Percentiles rank a stretch among this genome's conserved stretches.
Conservation (phyloP, 2,329 filamentous ascomycete genomes). For the Aureobasidium sp. region DNA sequence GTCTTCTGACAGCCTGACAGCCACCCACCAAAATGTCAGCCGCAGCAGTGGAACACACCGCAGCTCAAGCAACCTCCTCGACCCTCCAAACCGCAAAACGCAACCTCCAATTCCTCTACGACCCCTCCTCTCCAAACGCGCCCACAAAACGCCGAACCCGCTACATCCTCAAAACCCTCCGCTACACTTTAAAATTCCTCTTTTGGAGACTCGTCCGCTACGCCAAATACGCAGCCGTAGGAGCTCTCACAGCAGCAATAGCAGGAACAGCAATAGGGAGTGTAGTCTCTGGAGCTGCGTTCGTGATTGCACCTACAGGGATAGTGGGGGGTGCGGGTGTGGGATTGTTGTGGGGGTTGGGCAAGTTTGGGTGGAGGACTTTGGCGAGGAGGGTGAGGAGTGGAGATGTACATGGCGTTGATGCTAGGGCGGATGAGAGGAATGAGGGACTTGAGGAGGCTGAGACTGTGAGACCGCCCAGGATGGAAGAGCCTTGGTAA, state of each 20-base stretch:
- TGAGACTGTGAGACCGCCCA: slow-evolving; percentile 25
- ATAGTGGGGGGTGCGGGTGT: slow-evolving; percentile 41
- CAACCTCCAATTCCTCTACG: slow-evolving; percentile 40
- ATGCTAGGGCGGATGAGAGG: slow-evolving; percentile 42
- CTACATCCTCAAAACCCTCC: slow-evolving; percentile 40
- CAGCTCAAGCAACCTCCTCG: neutral
- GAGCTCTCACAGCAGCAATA: slow-evolving; percentile 43
- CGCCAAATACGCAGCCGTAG: slow-evolving; percentile 49
- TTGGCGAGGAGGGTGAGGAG: slow-evolving; percentile 46
- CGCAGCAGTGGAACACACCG: neutral
- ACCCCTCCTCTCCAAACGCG: slow-evolving; percentile 34
- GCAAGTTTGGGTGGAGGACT: slow-evolving; percentile 30
- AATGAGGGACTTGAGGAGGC: slow-evolving; percentile 37
- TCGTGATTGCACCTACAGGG: slow-evolving; percentile 47
- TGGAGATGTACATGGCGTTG: slow-evolving; percentile 31
- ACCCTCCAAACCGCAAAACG: slow-evolving; percentile 28
- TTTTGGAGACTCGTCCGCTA: slow-evolving; percentile 49
- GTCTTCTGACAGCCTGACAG: no score
- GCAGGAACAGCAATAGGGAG: slow-evolving; percentile 41
- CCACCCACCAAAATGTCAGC: neutral
- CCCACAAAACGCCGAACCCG: slow-evolving; percentile 42
- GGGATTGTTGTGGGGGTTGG: slow-evolving; percentile 44
- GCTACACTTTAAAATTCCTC: slow-evolving; percentile 44
- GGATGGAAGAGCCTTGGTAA: slow-evolving; percentile 27
- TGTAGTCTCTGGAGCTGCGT: slow-evolving; percentile 42